Conservation (phyloP, 148 eudicot species). For the Amaranthus palmeri region DNA sequence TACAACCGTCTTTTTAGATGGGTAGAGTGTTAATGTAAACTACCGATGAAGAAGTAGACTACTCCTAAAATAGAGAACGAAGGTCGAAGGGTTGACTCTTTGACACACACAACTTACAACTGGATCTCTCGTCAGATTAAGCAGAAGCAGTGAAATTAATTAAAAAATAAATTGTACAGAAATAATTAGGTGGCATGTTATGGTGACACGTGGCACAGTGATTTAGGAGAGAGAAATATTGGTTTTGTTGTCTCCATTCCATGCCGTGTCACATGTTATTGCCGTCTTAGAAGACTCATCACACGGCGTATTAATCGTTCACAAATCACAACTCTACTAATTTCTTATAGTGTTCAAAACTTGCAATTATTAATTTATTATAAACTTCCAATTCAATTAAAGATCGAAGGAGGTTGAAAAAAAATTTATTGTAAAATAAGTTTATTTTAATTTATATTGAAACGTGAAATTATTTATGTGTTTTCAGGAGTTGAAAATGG, state of each 20-base stretch:
- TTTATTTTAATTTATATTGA: too few species aligned
- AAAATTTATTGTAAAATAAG: too few species aligned
- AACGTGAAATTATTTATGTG: too few species aligned
- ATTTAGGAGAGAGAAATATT: not conserved
- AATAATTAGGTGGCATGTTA: slow-evolving; percentile 9
- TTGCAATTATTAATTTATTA: too few species aligned
- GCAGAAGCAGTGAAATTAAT: not conserved
- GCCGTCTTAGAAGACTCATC: slow-evolving; percentile 10
- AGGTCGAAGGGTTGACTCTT: slow-evolving; percentile 26
- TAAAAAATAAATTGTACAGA: not conserved
- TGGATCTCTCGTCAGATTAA: not conserved
- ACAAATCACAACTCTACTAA: not conserved
- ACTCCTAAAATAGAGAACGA: slow-evolving; percentile 10
- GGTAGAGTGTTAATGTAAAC: slow-evolving; percentile 16
- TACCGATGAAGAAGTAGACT: not conserved
- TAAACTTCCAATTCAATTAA: too few species aligned
- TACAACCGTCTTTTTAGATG: slow-evolving; percentile 5
- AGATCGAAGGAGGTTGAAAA: too few species aligned
- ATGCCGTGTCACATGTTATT: slow-evolving; percentile 17
- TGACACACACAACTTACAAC: slow-evolving; percentile 24
- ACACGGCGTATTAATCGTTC: slow-evolving; percentile 6
- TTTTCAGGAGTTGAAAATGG: too few species aligned
- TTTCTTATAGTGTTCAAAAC: not conserved
- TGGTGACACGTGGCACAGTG: slow-evolving; percentile 3
- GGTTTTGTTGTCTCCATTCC: not conserved